phyloP scores from a whole-genome alignment of 306 rosid genomes.

The Pyrus betulifolia region DNA sequence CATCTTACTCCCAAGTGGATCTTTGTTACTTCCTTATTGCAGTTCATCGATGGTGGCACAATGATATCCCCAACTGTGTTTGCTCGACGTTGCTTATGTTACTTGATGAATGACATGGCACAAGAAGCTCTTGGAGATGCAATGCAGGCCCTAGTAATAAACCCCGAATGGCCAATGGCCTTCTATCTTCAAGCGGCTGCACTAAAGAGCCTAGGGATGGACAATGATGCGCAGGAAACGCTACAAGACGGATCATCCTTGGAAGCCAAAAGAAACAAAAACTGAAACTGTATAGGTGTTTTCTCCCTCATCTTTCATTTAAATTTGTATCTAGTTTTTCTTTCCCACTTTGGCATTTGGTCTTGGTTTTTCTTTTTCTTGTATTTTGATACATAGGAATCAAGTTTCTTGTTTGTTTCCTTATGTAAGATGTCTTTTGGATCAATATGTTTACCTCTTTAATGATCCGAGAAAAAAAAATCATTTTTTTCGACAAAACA shows the following conservation, averaged over 20 bases:
- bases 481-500: too few relatives aligned
- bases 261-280: conserved; percentile 60
- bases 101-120: conserved; percentile 78
- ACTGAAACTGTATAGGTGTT: conserved; percentile 58
- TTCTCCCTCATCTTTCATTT: conserved; percentile 4
- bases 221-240: conserved; percentile 87
- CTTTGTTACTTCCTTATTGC: conserved; percentile 13
- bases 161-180: conserved; percentile 81
- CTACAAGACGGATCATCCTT: conserved; percentile 77
- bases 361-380: conserved; percentile 14
- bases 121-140: conserved; percentile 99
- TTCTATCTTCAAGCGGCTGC: conserved; percentile 96
- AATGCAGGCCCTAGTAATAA: conserved; percentile 85
- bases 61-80: conserved; percentile 88
- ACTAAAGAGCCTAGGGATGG: conserved; percentile 92
- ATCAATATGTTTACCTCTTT: background rate
- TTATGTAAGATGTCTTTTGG: background rate
- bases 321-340: conserved; percentile 27
- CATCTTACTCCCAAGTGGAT: background rate
- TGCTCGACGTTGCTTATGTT: conserved; percentile 89
- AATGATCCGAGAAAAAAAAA: too few relatives aligned
- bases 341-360: conserved; percentile 22
- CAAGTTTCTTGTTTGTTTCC: background rate
- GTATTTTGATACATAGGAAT: background rate
- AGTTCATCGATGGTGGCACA: conserved; percentile 91